Evolutionary conservation across 2,329 filamentous ascomycete genomes (phyloP), one percentile per base, ranked within the genome.

Genomic region (Aureobasidium leucospermi): DNA sequence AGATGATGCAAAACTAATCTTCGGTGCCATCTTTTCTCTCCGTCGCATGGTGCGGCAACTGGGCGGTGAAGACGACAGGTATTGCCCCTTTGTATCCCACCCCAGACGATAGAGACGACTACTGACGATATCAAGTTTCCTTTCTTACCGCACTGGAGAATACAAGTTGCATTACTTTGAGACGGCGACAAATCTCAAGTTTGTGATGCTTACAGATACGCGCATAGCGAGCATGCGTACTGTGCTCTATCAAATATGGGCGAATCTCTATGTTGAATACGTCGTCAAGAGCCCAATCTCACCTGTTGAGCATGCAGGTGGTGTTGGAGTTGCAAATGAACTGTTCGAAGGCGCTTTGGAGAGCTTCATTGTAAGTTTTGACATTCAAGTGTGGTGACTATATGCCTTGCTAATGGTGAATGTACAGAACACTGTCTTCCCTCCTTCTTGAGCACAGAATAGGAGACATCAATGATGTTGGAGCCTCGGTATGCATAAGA

Each of bases 141-240:
- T 99, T 67, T 90, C 87, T 66, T 99, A 89, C 76, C 88, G 90
- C 67, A 99, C 94, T 57, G 89, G 83, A 66, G 88, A 96, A 75
- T 99, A 99, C 81, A 96, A 96, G 77, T 83, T 99, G 67, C 94
- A 99, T 77, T 99, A 96, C 79, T 99, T 96, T 81, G 94, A 99
- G 79, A 97, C 94, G 11, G 91, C 92, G 1, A 94, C 91, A 56
- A 95, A 90, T 73, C 86, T 96, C 74, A 95, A 96, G 71, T 95
- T 97, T 71, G 91, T 96, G 70, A 90, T 99, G 86, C 81, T 97
- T 70, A 97, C 94, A 28, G 94, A 97, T 75, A 89, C 89, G 39
- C 88, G 85, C 65, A 89, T 90, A 60, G 83, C 88, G 65, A 96
- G 91, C 74, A 93, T 99, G 85, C 85, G 92, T 46, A 90, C 95